These are phyloP conservation scores for Pythium vanterpoolii DNA, from an alignment of 352 stramenopile genomes.

Conservation along the genomic window DNA sequence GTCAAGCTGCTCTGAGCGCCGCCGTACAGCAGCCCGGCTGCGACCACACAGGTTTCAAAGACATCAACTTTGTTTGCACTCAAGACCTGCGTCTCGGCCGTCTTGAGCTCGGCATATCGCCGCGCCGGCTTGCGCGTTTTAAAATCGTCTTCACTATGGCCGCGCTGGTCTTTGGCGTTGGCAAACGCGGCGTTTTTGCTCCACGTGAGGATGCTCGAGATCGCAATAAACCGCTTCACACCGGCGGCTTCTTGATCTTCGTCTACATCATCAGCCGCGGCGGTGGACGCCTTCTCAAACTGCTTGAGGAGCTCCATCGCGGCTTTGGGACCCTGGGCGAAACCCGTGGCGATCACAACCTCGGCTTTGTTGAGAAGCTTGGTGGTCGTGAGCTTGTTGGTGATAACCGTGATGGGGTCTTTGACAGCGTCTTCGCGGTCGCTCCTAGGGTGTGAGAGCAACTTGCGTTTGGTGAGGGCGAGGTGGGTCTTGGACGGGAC, in stretches of 20 bases:
- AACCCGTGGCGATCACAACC: slow-evolving; percentile 49
- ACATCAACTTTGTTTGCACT: slow-evolving; percentile 56
- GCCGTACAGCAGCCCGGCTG: slow-evolving; percentile 72
- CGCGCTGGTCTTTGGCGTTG: slow-evolving; percentile 30
- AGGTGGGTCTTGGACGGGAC: slow-evolving; percentile 44
- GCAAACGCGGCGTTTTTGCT: slow-evolving; percentile 61
- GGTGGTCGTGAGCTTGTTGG: slow-evolving; percentile 44
- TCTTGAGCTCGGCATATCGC: slow-evolving; percentile 77
- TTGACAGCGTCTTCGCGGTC: slow-evolving; percentile 41
- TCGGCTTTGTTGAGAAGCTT: slow-evolving; percentile 52
- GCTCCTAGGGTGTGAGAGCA: slow-evolving; percentile 56
- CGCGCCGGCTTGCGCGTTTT: slow-evolving; percentile 69
- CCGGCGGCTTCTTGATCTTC: slow-evolving; percentile 25
- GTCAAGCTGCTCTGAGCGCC: slow-evolving; percentile 65
- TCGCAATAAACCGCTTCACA: slow-evolving; percentile 67
- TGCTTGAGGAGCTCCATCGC: slow-evolving; percentile 62
- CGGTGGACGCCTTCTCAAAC: slow-evolving; percentile 47
- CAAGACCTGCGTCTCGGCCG: slow-evolving; percentile 79
- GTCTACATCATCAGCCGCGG: slow-evolving; percentile 30
- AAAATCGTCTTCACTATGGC: slow-evolving; percentile 73
- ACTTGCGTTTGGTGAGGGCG: slow-evolving; percentile 38
- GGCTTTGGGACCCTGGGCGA: slow-evolving; percentile 49
- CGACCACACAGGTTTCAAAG: slow-evolving; percentile 73
- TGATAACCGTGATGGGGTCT: slow-evolving; percentile 49
- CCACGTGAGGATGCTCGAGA: slow-evolving; percentile 79